Base-by-base conservation (phyloP, 2,329 filamentous ascomycete species). In the Fusarium chaquense region DNA sequence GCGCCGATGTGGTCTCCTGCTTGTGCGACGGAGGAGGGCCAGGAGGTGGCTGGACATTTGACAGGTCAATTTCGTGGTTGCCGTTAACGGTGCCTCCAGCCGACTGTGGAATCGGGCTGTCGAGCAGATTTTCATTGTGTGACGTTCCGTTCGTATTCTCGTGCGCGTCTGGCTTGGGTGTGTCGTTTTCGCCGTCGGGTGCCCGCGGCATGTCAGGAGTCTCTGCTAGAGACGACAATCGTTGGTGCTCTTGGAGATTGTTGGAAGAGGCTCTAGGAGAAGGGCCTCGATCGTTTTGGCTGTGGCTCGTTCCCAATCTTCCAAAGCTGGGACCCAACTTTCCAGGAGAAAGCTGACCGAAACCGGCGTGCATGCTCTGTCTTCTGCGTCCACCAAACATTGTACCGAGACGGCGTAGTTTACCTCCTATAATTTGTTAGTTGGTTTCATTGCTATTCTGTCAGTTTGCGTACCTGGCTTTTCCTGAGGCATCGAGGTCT, bases 291-390 rank as follows among this genome's bases (percentile, higher is more conserved):
- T 88, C 87, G 13, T 62, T 54, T 20, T 67, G 62, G 26, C 72
- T 73, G 60, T 92, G 90, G 76, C 89, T 91, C 70, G 87, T 90
- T 69, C 86, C 87, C 30, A 88, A 83, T 53, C 90, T 86, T 38
- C 88, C 86, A 74, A 93, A 91, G 3, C 86, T 84, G 13, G 80
- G 68, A 5, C 76, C 73, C 22, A 83, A 82, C 76, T 88, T 90
- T 36, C 82, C 80, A 3, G 86, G 84, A 0, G 85, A 90, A 72
- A 85, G 83, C 76, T 81, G 85, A 61, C 82, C 87, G 76, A 86
- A 90, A 43, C 90, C 82, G 65, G 84, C 85, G 78, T 92, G 84
- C 58, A 92, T 83, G 77, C 90, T 92, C 77, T 91, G 89, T 40
- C 90, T 84, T 62, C 89, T 82, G 24, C 89, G 84, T 30, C 87